Evolutionary conservation across 805 yeast species (phyloP).

Genomic region (Vanderwaltozyma tropicalis): DNA sequence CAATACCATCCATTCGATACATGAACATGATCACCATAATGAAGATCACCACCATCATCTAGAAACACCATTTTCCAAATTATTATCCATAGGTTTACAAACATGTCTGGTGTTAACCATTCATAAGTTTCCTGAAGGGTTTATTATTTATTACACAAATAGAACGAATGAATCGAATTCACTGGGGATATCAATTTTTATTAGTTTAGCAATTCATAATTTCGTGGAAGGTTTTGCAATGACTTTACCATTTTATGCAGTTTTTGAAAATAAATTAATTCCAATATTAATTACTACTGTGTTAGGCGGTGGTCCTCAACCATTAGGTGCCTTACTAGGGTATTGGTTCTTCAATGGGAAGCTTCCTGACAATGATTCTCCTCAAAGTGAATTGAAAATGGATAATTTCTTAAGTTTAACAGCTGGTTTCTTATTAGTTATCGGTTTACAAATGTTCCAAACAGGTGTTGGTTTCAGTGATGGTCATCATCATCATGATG

Average conservation of each 20-base stretch:
- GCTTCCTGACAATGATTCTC: constrained; percentile 23
- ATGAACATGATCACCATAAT: constrained; percentile 28
- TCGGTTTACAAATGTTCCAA: constrained; percentile 78
- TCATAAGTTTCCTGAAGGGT: constrained; percentile 94
- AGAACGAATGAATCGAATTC: constrained; percentile 24
- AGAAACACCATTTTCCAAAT: constrained; percentile 62
- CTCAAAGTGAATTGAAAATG: constrained; percentile 25
- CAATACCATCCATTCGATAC: constrained; percentile 5
- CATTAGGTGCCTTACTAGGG: constrained; percentile 77
- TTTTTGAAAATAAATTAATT: constrained; percentile 47
- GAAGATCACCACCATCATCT: constrained; percentile 64
- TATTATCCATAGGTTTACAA: constrained; percentile 83
- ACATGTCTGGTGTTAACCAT: constrained; percentile 78
- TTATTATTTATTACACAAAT: constrained; percentile 69
- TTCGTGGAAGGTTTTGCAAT: constrained; percentile 90
- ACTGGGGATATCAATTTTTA: constrained; percentile 69
- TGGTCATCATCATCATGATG: constrained; percentile 34
- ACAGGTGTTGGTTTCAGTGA: constrained; percentile 77
- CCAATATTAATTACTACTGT: constrained; percentile 58
- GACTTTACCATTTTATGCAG: constrained; percentile 81
- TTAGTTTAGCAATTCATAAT: constrained; percentile 82
- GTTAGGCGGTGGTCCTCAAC: constrained; percentile 79
- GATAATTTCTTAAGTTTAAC: constrained; percentile 54
- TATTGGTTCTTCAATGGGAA: constrained; percentile 37
- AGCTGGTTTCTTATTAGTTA: constrained; percentile 74